Evolutionary conservation across 441 rosid genomes (phyloP).

Genomic region (Brassica hybrid): DNA sequence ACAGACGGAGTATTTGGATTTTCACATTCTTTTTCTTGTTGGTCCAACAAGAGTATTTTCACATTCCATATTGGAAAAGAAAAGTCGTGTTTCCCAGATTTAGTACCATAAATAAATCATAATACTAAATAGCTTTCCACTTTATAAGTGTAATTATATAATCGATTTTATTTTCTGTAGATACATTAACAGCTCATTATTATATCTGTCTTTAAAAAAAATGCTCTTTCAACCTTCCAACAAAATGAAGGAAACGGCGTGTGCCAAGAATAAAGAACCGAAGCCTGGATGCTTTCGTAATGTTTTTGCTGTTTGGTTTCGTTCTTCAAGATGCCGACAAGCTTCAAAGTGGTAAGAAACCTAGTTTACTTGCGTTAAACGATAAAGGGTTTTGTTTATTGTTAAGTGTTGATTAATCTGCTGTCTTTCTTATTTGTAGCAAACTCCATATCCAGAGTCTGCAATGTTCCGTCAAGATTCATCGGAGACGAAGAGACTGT

Average conservation of each 20-base stretch:
- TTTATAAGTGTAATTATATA: neutral
- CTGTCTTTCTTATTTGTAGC: slow-evolving; percentile 29
- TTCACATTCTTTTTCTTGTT: no score
- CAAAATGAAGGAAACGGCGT: neutral
- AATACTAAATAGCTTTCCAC: neutral
- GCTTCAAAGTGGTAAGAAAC: slow-evolving; percentile 41
- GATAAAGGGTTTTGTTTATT: neutral
- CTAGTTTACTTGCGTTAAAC: neutral
- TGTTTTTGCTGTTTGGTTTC: neutral
- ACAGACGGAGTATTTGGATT: slow-evolving; percentile 16
- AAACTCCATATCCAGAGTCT: slow-evolving; percentile 34
- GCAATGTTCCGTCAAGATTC: slow-evolving; percentile 30
- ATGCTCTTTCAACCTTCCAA: slow-evolving; percentile 17
- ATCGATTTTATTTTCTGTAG: neutral
- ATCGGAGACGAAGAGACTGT: slow-evolving; percentile 39
- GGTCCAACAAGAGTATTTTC: slow-evolving; percentile 8
- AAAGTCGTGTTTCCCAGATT: slow-evolving; percentile 12
- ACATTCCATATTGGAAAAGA: slow-evolving; percentile 25
- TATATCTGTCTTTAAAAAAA: neutral
- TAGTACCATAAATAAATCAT: slow-evolving; percentile 14
- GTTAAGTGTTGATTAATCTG: neutral
- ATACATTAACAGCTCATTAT: slow-evolving; percentile 9
- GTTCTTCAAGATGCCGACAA: slow-evolving; percentile 39
- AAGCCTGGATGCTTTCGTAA: slow-evolving; percentile 30
- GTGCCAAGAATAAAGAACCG: neutral